Base-by-base conservation (phyloP, 2,329 filamentous ascomycete genomes). In the Gaeumannomyces tritici region DNA sequence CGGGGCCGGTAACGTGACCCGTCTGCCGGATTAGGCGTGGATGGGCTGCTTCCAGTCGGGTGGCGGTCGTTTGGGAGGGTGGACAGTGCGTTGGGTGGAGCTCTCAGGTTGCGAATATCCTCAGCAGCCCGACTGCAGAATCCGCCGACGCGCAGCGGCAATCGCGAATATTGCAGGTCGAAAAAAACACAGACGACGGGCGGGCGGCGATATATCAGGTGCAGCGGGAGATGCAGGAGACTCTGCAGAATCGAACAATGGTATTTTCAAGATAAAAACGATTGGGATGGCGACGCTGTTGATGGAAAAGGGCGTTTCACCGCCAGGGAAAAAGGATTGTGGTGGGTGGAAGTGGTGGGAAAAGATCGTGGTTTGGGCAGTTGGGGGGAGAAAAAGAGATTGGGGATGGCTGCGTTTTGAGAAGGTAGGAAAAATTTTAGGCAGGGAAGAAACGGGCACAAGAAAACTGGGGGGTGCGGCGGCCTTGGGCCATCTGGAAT, bases 361-460 rank as follows among this genome's bases (percentile, higher is more conserved):
- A 55, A 61, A 70, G 70, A 67, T 68, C 69, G 68, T 66, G 70
- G 69, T 70, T 69, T 69, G 68, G 71, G 69, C 69, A 71, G 70
- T 68, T 62, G 64, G 61, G 67, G 65, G 69, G 66, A 69, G 65
- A 66, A 65, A 69, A 69, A 70, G 64, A 64, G 66, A 65, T 71
- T 75, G 77, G 79, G 77, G 79, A 82, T 80, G 77, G 76, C 76
- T 80, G 77, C 77, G 73, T 75, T 79, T 79, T 80, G 77, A 75
- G 72, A 71, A 72, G 42, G 42, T 51, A 69, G 68, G 60, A 63
- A 67, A 73, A 73, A 72, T 73, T 75, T 75, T 74, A 54, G 56
- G 63, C 51, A 60, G 56, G 58, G 62, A 24, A 62, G 64, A 31
- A 62, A 65, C 57, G 63, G 64, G 64, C 63, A 59, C 66, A 63